Base-by-base conservation (phyloP, 2,329 filamentous ascomycete species). In the Pyrenochaeta sp. region DNA sequence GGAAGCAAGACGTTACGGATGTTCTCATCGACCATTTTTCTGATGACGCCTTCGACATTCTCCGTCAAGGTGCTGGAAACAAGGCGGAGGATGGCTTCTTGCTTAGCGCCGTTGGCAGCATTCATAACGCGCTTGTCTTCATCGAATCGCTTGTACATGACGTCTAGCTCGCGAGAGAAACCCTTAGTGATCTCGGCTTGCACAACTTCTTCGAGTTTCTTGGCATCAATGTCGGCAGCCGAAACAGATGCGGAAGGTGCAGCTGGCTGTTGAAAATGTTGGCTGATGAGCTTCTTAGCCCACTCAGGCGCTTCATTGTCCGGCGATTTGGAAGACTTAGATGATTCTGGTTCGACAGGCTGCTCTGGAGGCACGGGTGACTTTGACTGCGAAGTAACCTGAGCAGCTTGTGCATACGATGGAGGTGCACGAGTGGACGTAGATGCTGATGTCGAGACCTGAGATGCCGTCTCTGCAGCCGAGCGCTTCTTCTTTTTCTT, bases 1-100 rank as follows among this genome's bases (percentile, higher is more conserved):
- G 95, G 94, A 51, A 97, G 82, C 44, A 97, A 87, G 13, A 88
- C 84, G 54, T 88, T 84, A 60, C 91, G 86, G 64, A 97, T 91
- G 75, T 91, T 90, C 47, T 88, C 85, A 46, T 87, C 86, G 50
- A 97, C 89, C 66, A 96, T 91, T 59, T 88, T 88, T 59, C 88
- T 84, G 37, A 97, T 84, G 24, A 91, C 91, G 69, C 90, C 89
- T 76, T 92, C 89, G 25, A 91, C 86, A 55, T 91, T 91, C 59
- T 90, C 88, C 10, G 86, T 87, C 44, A 92, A 77, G 2, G 89
- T 91, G 61, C 82, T 86, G 1, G 89, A 91, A 3, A 91, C 86
- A 52, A 91, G 78, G 28, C 87, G 86, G 43, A 92, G 82, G 22
- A 91, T 83, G 40, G 88, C 86, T 66, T 91, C 88, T 70, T 91